Conservation (phyloP, 148 eudicot species). For the Heliosperma pusillum region DNA sequence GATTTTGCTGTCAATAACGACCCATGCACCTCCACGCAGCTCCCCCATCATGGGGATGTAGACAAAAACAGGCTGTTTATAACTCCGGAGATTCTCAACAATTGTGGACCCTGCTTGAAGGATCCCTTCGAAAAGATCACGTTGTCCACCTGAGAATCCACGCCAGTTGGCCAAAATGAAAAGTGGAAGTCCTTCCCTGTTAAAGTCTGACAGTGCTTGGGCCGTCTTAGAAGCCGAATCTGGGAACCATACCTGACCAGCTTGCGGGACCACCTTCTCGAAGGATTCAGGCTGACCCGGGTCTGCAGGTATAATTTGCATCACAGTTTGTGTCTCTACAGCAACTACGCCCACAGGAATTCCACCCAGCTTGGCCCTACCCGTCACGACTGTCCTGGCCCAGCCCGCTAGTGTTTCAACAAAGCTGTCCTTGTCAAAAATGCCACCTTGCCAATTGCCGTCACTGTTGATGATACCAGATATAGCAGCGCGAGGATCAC, state of each 20-base stretch:
- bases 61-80: slow-evolving; percentile 82
- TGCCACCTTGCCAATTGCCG: slow-evolving; percentile 89
- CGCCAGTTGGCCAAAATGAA: slow-evolving; percentile 98
- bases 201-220: slow-evolving; percentile 93
- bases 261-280: slow-evolving; percentile 94
- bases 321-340: slow-evolving; percentile 97
- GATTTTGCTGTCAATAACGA: slow-evolving; percentile 87
- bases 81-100: slow-evolving; percentile 91
- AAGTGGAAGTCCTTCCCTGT: slow-evolving; percentile 87
- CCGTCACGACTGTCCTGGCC: slow-evolving; percentile 98
- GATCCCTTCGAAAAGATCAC: slow-evolving; percentile 96
- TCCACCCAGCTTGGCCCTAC: slow-evolving; percentile 96
- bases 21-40: slow-evolving; percentile 99
- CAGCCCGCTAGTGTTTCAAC: slow-evolving; percentile 92
- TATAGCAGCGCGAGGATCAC: slow-evolving; percentile 95
- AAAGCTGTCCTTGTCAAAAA: slow-evolving; percentile 84
- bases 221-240: slow-evolving; percentile 96
- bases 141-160: slow-evolving; percentile 97
- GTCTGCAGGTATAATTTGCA: slow-evolving; percentile 95
- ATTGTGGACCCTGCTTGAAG: slow-evolving; percentile 97
- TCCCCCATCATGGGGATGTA: slow-evolving; percentile 94
- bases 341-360: slow-evolving; percentile 95
- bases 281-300: slow-evolving; percentile 96
- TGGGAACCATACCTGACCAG: slow-evolving; percentile 99
- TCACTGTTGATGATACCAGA: slow-evolving; percentile 48